phyloP scores from a whole-genome alignment of 2,329 filamentous ascomycete species.

The Epicoccum nigrum region DNA sequence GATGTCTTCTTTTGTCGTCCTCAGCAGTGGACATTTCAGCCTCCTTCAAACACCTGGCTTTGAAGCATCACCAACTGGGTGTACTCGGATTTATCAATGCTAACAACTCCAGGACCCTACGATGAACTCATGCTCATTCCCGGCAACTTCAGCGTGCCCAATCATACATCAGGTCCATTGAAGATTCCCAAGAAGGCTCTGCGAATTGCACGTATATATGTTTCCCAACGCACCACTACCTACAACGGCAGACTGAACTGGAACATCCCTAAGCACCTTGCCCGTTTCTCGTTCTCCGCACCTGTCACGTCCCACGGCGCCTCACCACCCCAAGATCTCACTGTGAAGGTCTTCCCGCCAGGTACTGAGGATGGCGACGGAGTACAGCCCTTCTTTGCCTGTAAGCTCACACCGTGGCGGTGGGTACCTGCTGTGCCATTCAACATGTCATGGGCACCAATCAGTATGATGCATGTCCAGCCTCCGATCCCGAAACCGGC shows the following conservation, averaged over 20 bases:
- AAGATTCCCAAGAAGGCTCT: conserved; percentile 38
- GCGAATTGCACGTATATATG: conserved; percentile 41
- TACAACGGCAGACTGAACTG: conserved; percentile 45
- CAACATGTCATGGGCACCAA: conserved; percentile 30
- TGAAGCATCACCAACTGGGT: background rate
- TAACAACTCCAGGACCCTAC: conserved; percentile 31
- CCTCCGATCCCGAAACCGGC: conserved; percentile 29
- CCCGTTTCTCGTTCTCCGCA: conserved; percentile 41
- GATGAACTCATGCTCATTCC: conserved; percentile 43
- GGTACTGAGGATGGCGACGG: conserved; percentile 30
- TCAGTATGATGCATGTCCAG: conserved; percentile 30
- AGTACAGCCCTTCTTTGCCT: conserved; percentile 32
- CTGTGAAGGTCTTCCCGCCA: conserved; percentile 36
- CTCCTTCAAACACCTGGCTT: background rate
- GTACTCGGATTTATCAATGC: background rate
- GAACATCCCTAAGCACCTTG: conserved; percentile 46
- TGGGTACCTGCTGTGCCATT: conserved; percentile 36
- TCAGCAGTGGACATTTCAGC: background rate
- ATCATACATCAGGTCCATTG: conserved; percentile 12
- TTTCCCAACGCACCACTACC: conserved; percentile 40
- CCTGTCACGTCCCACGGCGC: conserved; percentile 23
- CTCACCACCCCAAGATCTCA: conserved; percentile 26
- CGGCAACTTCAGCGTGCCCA: conserved; percentile 36
- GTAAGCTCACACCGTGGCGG: conserved; percentile 34
- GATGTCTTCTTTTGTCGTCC: background rate